Percentiles rank a stretch among this genome's conserved stretches.
These are phyloP conservation scores for Rhodocollybia butyracea DNA, from an alignment of 768 basidiomycete genomes.

Conservation along the genomic window DNA sequence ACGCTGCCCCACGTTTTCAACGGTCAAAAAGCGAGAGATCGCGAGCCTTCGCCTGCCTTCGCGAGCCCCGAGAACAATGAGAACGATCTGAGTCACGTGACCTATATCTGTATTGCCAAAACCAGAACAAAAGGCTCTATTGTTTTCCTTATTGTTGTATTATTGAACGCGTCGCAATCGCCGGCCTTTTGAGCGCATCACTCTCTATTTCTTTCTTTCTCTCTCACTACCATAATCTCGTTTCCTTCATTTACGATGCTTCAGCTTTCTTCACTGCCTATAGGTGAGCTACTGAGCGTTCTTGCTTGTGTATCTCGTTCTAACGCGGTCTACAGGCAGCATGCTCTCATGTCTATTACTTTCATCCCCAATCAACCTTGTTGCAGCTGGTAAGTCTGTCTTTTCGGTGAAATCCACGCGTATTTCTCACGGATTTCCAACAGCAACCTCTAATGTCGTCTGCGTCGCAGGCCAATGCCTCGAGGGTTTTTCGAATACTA, in stretches of 20 bases:
- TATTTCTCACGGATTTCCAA: background rate
- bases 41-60: too few species aligned
- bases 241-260: slow-evolving; percentile 8
- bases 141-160: background rate
- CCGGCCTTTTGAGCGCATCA: slow-evolving; percentile 5
- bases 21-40: too few species aligned
- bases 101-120: background rate
- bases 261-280: slow-evolving; percentile 1
- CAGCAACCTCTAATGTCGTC: slow-evolving; percentile 56
- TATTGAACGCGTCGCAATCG: background rate
- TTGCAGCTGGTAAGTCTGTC: background rate
- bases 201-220: background rate
- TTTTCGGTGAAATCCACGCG: background rate
- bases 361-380: background rate
- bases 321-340: background rate
- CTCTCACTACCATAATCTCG: background rate
- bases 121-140: background rate
- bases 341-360: background rate
- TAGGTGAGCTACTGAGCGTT: background rate
- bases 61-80: too few species aligned
- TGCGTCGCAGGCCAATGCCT: slow-evolving; percentile 91
- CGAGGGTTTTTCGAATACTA: slow-evolving; percentile 72
- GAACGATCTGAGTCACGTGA: too few species aligned
- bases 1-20: too few species aligned
- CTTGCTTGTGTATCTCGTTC: background rate